Conservation (phyloP, 2,329 filamentous ascomycete genomes). For the Aspergillus luchuensis region DNA sequence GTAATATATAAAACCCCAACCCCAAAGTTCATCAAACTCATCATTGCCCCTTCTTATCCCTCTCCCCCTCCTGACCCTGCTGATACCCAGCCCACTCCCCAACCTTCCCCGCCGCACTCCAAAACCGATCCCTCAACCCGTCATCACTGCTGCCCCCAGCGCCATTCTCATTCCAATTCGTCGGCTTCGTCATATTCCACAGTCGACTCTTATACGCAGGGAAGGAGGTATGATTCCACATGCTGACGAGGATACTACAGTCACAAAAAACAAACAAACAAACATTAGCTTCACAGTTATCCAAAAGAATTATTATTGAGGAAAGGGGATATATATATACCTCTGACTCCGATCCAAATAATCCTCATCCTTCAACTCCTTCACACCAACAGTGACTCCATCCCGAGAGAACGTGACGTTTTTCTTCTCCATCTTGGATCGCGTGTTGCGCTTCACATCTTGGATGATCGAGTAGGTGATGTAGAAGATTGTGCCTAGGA, state of each 20-base stretch:
- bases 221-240: constrained; percentile 52
- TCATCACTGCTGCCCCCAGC: constrained; percentile 10
- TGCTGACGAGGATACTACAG: constrained; percentile 52
- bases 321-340: constrained; percentile 29
- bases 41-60: background rate
- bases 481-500: constrained; percentile 57
- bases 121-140: constrained; percentile 25
- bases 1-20: no score
- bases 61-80: background rate
- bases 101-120: background rate
- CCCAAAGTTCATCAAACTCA: background rate
- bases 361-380: constrained; percentile 58
- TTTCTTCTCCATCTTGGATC: constrained; percentile 65
- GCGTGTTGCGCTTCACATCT: constrained; percentile 59
- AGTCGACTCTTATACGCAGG: constrained; percentile 50
- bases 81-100: constrained; percentile 9
- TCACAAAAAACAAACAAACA: no score
- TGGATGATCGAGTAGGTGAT: constrained; percentile 61
- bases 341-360: constrained; percentile 63
- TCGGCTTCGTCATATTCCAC: constrained; percentile 39
- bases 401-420: constrained; percentile 62
- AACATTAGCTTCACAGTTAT: no score
- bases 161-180: constrained; percentile 5
- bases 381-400: constrained; percentile 63
- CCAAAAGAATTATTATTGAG: no score